Evolutionary conservation across 768 basidiomycete genomes (phyloP).

Genomic region (Fibroporia radiculosa): DNA sequence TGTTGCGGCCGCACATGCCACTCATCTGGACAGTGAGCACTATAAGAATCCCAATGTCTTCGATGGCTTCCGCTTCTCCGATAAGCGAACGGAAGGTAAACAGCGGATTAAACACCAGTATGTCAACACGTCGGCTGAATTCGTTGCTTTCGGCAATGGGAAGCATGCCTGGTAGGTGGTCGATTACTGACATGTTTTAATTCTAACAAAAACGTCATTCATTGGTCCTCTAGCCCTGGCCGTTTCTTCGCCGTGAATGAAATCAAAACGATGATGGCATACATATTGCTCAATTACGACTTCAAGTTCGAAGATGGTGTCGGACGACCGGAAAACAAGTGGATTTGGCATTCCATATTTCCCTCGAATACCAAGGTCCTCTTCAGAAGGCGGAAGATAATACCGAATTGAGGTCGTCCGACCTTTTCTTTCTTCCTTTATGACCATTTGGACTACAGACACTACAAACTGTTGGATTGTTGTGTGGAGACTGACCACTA

Average conservation of each 20-base stretch:
- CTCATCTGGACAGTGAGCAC: slow-evolving; percentile 24
- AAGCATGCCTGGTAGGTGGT: slow-evolving; percentile 14
- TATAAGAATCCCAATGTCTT: slow-evolving; percentile 31
- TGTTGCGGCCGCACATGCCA: slow-evolving; percentile 19
- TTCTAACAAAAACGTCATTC: not conserved
- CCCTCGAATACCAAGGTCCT: slow-evolving; percentile 16
- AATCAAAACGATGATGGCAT: slow-evolving; percentile 26
- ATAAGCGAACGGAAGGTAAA: slow-evolving; percentile 18
- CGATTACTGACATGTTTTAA: not conserved
- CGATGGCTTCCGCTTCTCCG: slow-evolving; percentile 34
- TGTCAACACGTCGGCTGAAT: slow-evolving; percentile 4
- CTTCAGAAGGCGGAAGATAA: slow-evolving; percentile 24
- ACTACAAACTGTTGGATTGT: too few species aligned
- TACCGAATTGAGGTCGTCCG: too few species aligned
- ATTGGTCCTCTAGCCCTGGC: slow-evolving; percentile 20
- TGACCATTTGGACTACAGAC: too few species aligned
- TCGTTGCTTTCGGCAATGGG: slow-evolving; percentile 11
- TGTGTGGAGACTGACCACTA: too few species aligned
- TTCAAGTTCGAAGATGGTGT: slow-evolving; percentile 20
- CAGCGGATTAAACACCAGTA: slow-evolving; percentile 10
- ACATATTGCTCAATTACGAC: slow-evolving; percentile 25
- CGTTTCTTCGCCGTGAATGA: slow-evolving; percentile 26
- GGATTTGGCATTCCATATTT: slow-evolving; percentile 8
- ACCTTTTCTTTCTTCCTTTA: too few species aligned
- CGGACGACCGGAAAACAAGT: slow-evolving; percentile 12